Conservation (phyloP, 2,329 filamentous ascomycete genomes). For the Aspergillus piperis region DNA sequence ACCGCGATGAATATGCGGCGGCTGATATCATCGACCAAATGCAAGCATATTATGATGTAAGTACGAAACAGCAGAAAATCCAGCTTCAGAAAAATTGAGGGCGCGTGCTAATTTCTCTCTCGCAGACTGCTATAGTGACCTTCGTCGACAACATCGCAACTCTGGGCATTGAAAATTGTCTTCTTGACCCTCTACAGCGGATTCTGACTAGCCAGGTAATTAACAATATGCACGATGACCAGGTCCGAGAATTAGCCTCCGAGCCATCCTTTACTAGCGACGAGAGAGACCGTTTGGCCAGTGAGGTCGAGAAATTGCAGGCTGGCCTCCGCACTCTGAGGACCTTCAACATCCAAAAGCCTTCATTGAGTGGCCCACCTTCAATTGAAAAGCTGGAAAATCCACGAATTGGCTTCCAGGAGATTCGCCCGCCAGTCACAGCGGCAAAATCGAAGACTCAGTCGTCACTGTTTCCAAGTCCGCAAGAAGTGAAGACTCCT, state of each 20-base stretch:
- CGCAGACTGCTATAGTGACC: constrained; percentile 38
- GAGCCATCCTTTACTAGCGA: constrained; percentile 19
- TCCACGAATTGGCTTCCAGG: too few species aligned
- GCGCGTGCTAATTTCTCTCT: neutral
- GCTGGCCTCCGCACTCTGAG: constrained; percentile 10
- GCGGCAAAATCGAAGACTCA: too few species aligned
- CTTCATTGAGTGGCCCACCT: too few species aligned
- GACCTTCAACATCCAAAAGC: neutral
- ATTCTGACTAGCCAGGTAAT: constrained; percentile 47
- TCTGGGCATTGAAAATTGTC: constrained; percentile 53
- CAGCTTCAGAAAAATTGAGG: neutral
- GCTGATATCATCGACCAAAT: constrained; percentile 50
- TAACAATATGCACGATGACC: constrained; percentile 35
- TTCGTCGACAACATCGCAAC: constrained; percentile 54
- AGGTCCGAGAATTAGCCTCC: constrained; percentile 42
- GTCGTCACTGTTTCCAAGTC: too few species aligned
- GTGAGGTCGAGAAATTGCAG: constrained; percentile 23
- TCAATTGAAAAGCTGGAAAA: too few species aligned
- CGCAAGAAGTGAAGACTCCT: too few species aligned
- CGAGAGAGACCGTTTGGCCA: constrained; percentile 17
- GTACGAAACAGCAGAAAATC: neutral
- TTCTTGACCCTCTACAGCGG: constrained; percentile 44
- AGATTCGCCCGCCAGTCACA: too few species aligned
- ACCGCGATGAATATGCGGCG: constrained; percentile 37
- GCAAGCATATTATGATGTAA: constrained; percentile 32